Evolutionary conservation across 176 grass and related monocot genomes (phyloP).

Genomic region (Musa itinerans): DNA sequence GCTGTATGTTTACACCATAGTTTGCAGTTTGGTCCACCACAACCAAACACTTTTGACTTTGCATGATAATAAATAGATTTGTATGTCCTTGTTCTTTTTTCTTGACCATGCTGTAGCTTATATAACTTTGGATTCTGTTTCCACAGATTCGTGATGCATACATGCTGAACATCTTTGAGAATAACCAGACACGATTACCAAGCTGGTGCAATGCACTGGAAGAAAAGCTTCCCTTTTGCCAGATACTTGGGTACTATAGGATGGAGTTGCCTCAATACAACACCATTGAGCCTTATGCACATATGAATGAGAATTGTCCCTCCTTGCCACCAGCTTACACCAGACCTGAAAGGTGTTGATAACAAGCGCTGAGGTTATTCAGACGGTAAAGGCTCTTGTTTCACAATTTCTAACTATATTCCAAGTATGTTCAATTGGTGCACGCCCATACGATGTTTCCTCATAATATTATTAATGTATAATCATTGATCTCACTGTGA

Average conservation of each 20-base stretch:
- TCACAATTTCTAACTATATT: not conserved
- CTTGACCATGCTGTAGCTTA: not conserved
- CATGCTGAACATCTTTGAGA: conserved; percentile 87
- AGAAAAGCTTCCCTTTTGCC: conserved; percentile 69
- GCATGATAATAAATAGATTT: not conserved
- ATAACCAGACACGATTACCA: conserved; percentile 46
- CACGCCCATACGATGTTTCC: not conserved
- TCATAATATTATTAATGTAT: not conserved
- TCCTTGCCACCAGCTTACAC: conserved; percentile 71
- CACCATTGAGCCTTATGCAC: conserved; percentile 62
- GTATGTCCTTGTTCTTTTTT: not conserved
- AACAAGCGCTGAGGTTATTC: not conserved
- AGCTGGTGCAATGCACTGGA: conserved; percentile 55
- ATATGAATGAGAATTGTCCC: conserved; percentile 93
- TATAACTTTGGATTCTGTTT: not conserved
- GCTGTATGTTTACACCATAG: not conserved
- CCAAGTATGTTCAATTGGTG: not conserved
- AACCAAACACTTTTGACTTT: not conserved
- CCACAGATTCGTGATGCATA: conserved; percentile 79
- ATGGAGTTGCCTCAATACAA: conserved; percentile 96
- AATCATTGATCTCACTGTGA: not conserved
- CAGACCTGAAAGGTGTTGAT: conserved; percentile 57
- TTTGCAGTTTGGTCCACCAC: not conserved
- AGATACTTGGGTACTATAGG: conserved; percentile 77
- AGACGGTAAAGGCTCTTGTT: not conserved